Evolutionary conservation across 805 yeast species (phyloP), one percentile per base, ranked within the genome.

Genomic region (Monosporozyma aerobia): DNA sequence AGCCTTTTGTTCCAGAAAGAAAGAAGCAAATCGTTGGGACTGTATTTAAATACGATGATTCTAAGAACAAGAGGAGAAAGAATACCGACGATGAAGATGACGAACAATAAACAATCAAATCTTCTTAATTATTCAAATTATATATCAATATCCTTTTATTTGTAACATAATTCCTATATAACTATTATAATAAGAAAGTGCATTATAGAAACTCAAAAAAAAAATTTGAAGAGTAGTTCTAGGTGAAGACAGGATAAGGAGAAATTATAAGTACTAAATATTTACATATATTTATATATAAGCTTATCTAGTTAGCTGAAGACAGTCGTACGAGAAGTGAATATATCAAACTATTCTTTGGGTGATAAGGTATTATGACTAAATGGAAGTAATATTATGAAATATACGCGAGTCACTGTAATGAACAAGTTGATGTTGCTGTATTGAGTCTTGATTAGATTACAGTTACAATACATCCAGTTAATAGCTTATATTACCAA

Each of bases 21-120:
- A 82, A 83, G 64, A 88, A 87, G 72, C 98, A 90, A 66, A 82
- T 94, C 59, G 79, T 90, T 50, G 94, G 92, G 8, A 80, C 85
- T 40, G 94, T 87, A 6, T 80, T 83, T 60, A 79, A 83, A 59
- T 79, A 78, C 49, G 70, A 74, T 37, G 71, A 68, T 22, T 48
- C 52, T 9, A 50, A 47, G 14, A 58, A 57, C 14, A 59, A 58
- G 48, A 55, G 54, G 43, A 50, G 46, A 7, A 51, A 32, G 16
- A 53, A 52, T 4, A 46, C 43, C 14, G 50, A 52, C 10, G 50
- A 53, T 5, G 53, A 56, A 3, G 49, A 53, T 4, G 56, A 51
- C 30, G 54, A 43, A 22, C 41, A 40, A n/a, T 39, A 35, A 35
- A 44, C 27, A 27, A 10, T 35, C 39, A 14, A 14, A 6, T 32